Evolutionary conservation across 805 yeast species (phyloP).

Genomic region (Candida tammaniensis): DNA sequence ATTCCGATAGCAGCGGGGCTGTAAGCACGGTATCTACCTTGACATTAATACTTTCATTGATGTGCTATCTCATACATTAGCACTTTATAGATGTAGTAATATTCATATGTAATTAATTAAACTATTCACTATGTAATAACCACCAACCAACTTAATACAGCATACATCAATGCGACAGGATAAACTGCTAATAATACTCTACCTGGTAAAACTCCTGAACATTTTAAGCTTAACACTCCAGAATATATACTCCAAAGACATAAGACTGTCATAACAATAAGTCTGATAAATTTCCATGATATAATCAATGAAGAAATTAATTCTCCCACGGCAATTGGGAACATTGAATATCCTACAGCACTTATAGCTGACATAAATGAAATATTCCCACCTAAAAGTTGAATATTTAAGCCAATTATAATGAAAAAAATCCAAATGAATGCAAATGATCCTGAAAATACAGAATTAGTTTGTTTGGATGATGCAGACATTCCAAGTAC

Average conservation of each 20-base stretch:
- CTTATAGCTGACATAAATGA: constrained; percentile 67
- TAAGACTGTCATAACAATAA: constrained; percentile 44
- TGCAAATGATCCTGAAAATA: constrained; percentile 63
- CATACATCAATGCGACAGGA: constrained; percentile 63
- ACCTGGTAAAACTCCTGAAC: constrained; percentile 64
- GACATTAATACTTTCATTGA: constrained; percentile 6
- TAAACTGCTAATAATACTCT: constrained; percentile 60
- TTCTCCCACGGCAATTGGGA: constrained; percentile 60
- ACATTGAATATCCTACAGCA: constrained; percentile 67
- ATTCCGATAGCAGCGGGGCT: background rate
- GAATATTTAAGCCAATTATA: constrained; percentile 61
- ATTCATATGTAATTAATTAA: background rate
- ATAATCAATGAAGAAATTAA: constrained; percentile 45
- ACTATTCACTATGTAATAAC: constrained; percentile 45
- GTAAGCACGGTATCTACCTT: constrained; percentile 1
- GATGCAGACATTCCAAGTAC: constrained; percentile 49
- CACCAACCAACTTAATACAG: constrained; percentile 63
- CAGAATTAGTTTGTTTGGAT: constrained; percentile 43
- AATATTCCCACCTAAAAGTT: constrained; percentile 58
- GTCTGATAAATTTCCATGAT: constrained; percentile 47
- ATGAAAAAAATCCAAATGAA: constrained; percentile 62
- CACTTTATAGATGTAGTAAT: background rate
- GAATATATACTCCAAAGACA: constrained; percentile 65
- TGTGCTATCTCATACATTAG: constrained; percentile 7
- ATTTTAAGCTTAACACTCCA: constrained; percentile 57